Conservation (phyloP, 208 protist species). For the Trypanosoma rangeli region DNA sequence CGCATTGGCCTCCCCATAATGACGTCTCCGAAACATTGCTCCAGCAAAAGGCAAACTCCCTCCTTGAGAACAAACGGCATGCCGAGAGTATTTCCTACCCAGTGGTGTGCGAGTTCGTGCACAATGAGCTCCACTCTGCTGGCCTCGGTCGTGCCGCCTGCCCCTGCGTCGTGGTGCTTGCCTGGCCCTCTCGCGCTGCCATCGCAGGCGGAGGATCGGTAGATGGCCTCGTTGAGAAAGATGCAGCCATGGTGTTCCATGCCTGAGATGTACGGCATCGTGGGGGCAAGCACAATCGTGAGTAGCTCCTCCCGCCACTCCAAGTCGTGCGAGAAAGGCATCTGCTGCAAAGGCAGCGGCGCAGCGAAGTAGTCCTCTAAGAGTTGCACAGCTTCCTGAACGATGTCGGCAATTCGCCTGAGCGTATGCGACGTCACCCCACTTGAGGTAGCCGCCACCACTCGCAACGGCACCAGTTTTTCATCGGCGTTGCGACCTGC, state of each 20-base stretch:
- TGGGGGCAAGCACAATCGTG: slow-evolving; percentile 59
- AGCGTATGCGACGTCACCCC: slow-evolving; percentile 36
- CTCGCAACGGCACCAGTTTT: slow-evolving; percentile 23
- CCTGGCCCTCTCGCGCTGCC: not conserved
- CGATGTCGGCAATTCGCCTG: slow-evolving; percentile 26
- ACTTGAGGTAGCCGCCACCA: slow-evolving; percentile 14
- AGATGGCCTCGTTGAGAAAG: slow-evolving; percentile 79
- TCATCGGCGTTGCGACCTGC: not conserved
- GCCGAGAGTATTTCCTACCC: slow-evolving; percentile 81
- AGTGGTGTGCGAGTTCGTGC: slow-evolving; percentile 89
- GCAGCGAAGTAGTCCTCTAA: slow-evolving; percentile 69
- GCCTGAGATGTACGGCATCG: slow-evolving; percentile 79
- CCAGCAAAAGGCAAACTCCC: slow-evolving; percentile 79
- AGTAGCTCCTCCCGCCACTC: slow-evolving; percentile 22
- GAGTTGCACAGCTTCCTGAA: slow-evolving; percentile 33
- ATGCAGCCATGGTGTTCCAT: slow-evolving; percentile 90
- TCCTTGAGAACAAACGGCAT: slow-evolving; percentile 87
- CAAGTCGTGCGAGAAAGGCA: slow-evolving; percentile 2
- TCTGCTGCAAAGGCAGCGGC: slow-evolving; percentile 56
- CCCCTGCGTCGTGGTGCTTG: not conserved
- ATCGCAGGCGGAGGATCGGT: slow-evolving; percentile 2
- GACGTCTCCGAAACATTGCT: slow-evolving; percentile 60
- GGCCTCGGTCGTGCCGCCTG: slow-evolving; percentile 23
- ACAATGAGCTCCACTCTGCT: slow-evolving; percentile 64
- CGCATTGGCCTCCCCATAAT: slow-evolving; percentile 43